Conservation (phyloP, 2,329 filamentous ascomycete species). For the Botrytis tulipae region DNA sequence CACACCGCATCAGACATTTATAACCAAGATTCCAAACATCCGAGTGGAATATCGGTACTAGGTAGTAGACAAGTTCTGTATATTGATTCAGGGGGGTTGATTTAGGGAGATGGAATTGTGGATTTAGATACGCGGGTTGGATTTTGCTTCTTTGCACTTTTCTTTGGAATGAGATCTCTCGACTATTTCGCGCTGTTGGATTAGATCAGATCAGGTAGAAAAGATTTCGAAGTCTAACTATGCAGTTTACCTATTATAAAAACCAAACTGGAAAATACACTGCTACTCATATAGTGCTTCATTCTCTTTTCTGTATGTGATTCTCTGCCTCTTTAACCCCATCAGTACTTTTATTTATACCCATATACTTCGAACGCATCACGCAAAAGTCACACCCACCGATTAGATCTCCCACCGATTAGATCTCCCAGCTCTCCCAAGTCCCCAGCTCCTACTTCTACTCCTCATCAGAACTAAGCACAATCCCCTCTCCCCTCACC, state of each 20-base stretch:
- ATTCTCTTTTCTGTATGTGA: background rate
- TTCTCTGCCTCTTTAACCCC: background rate
- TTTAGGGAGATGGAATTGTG: no score
- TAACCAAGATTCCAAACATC: fast-evolving
- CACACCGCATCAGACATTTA: background rate
- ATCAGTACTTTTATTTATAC: background rate
- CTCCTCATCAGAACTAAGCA: conserved; percentile 3
- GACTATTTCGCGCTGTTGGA: no score
- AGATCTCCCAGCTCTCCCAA: no score
- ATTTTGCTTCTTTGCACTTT: no score
- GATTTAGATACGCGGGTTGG: no score
- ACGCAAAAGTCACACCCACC: background rate
- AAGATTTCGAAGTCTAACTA: background rate
- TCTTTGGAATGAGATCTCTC: no score
- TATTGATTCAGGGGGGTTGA: no score
- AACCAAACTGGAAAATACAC: background rate
- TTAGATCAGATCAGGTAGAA: background rate
- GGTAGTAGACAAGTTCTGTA: no score
- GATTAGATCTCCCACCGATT: no score
- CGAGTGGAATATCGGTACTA: no score
- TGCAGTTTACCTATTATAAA: background rate
- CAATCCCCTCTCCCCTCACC: background rate
- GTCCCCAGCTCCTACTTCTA: background rate
- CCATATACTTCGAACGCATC: no score
- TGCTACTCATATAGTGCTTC: background rate